Conservation (phyloP, 2,329 filamentous ascomycete species). For the Nakataea oryzae region DNA sequence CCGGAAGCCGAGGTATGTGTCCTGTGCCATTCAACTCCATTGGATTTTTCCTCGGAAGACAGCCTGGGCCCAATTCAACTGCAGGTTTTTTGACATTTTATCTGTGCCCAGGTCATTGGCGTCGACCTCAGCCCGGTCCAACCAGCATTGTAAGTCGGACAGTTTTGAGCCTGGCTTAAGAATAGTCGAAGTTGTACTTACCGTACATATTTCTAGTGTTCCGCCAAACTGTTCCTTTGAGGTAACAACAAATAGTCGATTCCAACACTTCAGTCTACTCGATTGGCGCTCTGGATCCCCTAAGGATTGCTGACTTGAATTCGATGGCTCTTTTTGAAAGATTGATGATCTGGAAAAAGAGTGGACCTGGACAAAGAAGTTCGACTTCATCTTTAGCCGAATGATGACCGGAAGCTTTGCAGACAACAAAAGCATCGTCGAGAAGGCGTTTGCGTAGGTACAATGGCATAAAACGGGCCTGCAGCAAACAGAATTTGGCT, state of each 20-base stretch:
- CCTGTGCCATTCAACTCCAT: neutral
- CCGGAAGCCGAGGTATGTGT: constrained; percentile 9
- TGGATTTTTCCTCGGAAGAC: neutral
- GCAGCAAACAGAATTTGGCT: neutral
- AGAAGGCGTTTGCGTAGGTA: constrained; percentile 10
- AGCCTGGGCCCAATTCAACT: neutral
- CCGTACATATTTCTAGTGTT: neutral
- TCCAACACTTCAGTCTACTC: no score
- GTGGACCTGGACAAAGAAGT: constrained; percentile 11
- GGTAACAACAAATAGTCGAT: neutral
- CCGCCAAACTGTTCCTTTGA: constrained; percentile 7
- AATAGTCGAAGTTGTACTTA: neutral
- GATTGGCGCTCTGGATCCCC: no score
- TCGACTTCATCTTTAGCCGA: constrained; percentile 12
- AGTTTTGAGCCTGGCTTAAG: neutral
- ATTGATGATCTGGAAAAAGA: constrained; percentile 13
- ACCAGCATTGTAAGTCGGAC: constrained; percentile 10
- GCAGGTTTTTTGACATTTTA: neutral
- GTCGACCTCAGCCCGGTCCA: constrained; percentile 14
- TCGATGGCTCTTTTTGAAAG: constrained; percentile 5
- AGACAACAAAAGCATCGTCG: constrained; percentile 9
- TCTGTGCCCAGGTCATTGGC: constrained; percentile 9
- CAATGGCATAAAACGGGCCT: neutral
- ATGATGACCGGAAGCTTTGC: constrained; percentile 11
- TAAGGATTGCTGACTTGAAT: neutral